Percentiles rank a stretch among this genome's conserved stretches.
Conservation (phyloP, 2,329 filamentous ascomycete species). For the Ophiostoma himal-ulmi region DNA sequence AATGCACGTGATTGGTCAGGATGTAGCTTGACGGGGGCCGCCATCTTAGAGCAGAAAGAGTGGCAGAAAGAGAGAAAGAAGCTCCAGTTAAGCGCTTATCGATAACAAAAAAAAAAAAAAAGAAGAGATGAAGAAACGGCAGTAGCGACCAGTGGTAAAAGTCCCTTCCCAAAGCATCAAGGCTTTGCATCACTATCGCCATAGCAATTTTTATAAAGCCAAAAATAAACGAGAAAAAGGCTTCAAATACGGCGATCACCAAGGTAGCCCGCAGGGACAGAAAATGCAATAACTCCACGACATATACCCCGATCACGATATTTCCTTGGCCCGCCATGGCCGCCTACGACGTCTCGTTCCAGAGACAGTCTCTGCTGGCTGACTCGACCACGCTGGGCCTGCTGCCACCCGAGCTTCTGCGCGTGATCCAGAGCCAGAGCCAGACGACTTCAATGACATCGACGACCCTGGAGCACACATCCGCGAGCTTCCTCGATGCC, state of each 20-base stretch:
- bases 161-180: constrained; percentile 6
- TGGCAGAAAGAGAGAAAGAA: not conserved
- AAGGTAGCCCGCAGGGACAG: not conserved
- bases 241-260: not conserved
- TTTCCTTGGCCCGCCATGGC: constrained; percentile 41
- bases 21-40: not conserved
- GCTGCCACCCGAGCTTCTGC: constrained; percentile 64
- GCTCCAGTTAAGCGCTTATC: constrained; percentile 18
- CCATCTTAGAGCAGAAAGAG: constrained; percentile 10
- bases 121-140: constrained; percentile 11
- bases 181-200: constrained; percentile 16
- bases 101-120: constrained; percentile 22
- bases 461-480: constrained; percentile 5
- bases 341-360: constrained; percentile 49
- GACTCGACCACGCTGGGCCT: constrained; percentile 50
- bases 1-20: constrained; percentile 19
- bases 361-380: constrained; percentile 51
- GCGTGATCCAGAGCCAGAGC: constrained; percentile 54
- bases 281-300: constrained; percentile 17
- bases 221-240: constrained; percentile 9
- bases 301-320: not conserved
- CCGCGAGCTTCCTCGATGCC: constrained; percentile 58
- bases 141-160: constrained; percentile 8
- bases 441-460: constrained; percentile 5
- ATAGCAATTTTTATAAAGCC: not conserved